These are phyloP conservation scores for Candida buenavistaensis DNA, from an alignment of 1,139 yeast genomes.

Conservation along the genomic window DNA sequence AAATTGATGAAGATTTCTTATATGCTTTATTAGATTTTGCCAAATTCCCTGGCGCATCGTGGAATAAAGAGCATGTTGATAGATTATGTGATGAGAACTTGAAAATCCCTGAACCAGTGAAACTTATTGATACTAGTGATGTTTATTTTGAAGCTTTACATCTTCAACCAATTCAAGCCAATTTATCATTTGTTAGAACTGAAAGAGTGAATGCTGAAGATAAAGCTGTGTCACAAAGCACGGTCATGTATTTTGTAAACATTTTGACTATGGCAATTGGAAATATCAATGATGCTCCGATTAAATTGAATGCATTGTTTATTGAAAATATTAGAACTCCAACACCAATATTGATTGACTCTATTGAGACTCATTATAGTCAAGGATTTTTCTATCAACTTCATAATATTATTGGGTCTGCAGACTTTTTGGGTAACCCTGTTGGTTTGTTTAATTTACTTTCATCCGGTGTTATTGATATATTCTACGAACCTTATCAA, in stretches of 20 bases:
- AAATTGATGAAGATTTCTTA: constrained; percentile 90
- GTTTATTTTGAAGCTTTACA: constrained; percentile 91
- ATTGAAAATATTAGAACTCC: constrained; percentile 91
- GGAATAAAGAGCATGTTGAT: constrained; percentile 54
- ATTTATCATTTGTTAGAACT: constrained; percentile 89
- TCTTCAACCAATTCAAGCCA: constrained; percentile 86
- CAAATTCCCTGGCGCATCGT: constrained; percentile 68
- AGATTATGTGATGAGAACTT: constrained; percentile 62
- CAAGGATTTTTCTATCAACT: constrained; percentile 91
- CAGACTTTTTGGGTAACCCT: constrained; percentile 95
- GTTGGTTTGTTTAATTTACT: constrained; percentile 92
- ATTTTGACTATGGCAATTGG: constrained; percentile 96
- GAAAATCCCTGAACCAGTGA: constrained; percentile 70
- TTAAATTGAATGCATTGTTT: constrained; percentile 80
- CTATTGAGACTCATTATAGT: constrained; percentile 82
- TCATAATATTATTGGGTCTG: constrained; percentile 92
- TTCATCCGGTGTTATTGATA: constrained; percentile 93
- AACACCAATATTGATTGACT: constrained; percentile 66
- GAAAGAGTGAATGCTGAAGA: constrained; percentile 68
- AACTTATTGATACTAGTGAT: constrained; percentile 62
- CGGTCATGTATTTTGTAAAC: constrained; percentile 75
- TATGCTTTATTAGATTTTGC: constrained; percentile 80
- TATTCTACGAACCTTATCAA: constrained; percentile 95
- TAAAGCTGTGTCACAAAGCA: constrained; percentile 59
- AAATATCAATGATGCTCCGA: constrained; percentile 95